Base-by-base conservation (phyloP, 306 rosid species). In the Cicer arietinum region DNA sequence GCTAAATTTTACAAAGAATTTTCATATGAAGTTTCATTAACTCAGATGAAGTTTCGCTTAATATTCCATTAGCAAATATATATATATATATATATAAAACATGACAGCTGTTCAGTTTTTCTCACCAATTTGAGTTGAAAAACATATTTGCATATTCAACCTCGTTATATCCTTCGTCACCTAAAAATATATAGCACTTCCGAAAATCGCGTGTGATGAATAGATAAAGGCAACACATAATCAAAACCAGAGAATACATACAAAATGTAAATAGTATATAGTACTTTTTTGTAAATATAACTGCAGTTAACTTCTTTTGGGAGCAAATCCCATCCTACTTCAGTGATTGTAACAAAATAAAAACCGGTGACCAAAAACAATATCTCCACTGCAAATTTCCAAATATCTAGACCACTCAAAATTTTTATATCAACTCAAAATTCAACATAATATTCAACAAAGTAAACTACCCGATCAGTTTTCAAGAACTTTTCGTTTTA, bases 351-450 rank as follows among this genome's bases (percentile, higher is more conserved):
- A 54, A 56, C 79, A 65, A 61, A 58, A 22, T 25, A 7, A 69
- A 47, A 76, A 65, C 7, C 5, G 61, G 42, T 10, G 17, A 71
- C 30, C 1, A 22, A 53, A 81, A 47, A 58, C 56, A 80, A 71
- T 59, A 75, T 62, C 8, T 25, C 79, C 45, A 20, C 46, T 58
- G 45, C 56, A 77, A 73, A 42, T 62, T 63, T 58, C 50, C 46
- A 80, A 76, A 66, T 30, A 30, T 58, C 41, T 35, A 39, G 51
- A 64, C 75, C 18, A 67, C 68, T 62, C 79, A 81, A 84, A 77
- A 84, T 63, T 77, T 76, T 37, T 66, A 67, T 67, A 73, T 42
- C 73, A 77, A 47, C 76, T 59, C 54, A 68, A 53, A 80, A 81
- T 65, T 70, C 54, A 37, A 6, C 60, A 77, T 18, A 74, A 73